These are phyloP conservation scores for Pelargonium fulgidum DNA, from an alignment of 441 rosid genomes.

Conservation along the genomic window DNA sequence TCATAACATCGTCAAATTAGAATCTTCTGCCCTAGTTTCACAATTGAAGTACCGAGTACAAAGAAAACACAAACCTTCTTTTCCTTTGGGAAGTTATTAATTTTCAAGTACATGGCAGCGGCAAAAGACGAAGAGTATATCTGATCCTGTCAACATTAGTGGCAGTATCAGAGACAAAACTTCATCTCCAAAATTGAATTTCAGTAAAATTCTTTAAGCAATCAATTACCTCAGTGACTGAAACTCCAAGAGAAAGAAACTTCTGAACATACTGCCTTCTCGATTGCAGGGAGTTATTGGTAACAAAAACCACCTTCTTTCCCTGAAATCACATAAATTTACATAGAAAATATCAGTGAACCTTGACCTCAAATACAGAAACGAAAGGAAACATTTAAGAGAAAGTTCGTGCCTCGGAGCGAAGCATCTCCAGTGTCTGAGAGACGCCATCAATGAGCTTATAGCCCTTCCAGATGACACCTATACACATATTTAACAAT, in stretches of 20 bases:
- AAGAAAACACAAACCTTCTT: constrained; percentile 23
- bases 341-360: neutral
- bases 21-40: neutral
- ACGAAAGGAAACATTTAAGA: neutral
- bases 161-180: neutral
- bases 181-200: neutral
- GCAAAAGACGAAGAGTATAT: constrained; percentile 87
- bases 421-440: neutral
- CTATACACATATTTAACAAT: constrained; percentile 26
- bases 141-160: constrained; percentile 49
- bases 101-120: constrained; percentile 80
- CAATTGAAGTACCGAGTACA: neutral
- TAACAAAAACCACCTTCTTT: constrained; percentile 73
- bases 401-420: neutral
- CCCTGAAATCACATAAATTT: constrained; percentile 33
- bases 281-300: constrained; percentile 79
- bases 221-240: constrained; percentile 51
- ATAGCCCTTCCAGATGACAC: constrained; percentile 19
- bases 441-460: constrained; percentile 2
- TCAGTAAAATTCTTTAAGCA: neutral
- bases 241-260: constrained; percentile 51
- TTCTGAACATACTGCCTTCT: constrained; percentile 63
- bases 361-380: neutral
- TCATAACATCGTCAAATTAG: neutral
- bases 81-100: neutral